A percentile compares a stretch with the other conserved stretches of the same genome.
Conservation (phyloP, 164 flowering plant species). For the Macadamia tetraphylla region DNA sequence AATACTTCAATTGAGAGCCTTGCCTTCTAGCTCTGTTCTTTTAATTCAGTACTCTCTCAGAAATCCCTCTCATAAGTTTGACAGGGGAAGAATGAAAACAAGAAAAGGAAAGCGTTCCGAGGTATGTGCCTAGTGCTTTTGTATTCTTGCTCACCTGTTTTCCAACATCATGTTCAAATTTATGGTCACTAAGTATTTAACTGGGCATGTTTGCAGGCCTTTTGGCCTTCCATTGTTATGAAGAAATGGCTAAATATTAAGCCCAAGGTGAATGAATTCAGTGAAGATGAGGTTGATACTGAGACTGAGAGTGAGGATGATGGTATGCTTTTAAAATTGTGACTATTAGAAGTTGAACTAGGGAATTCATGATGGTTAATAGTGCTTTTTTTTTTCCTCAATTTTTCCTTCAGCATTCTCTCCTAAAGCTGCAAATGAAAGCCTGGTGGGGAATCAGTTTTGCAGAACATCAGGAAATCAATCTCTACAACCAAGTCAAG, state of each 20-base stretch:
- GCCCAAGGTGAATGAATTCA: conserved; percentile 63
- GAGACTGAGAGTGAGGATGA: conserved; percentile 78
- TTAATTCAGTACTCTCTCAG: not conserved
- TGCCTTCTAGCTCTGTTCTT: not conserved
- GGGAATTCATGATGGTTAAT: conserved; percentile 3
- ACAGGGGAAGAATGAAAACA: conserved; percentile 29
- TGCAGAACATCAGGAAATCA: conserved; percentile 26
- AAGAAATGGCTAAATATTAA: conserved; percentile 76
- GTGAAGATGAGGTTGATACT: conserved; percentile 70
- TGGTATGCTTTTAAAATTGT: conserved; percentile 27
- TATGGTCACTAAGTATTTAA: not conserved
- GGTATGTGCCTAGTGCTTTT: conserved; percentile 25
- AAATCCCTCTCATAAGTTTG: not conserved
- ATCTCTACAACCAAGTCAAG: conserved; percentile 30
- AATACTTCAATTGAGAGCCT: not conserved
- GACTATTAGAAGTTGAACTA: not conserved
- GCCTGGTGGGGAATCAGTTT: conserved; percentile 27
- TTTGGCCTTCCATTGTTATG: conserved; percentile 81
- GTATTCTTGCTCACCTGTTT: not conserved
- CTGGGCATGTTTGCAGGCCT: conserved; percentile 28
- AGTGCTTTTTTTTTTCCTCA: conserved; percentile 14
- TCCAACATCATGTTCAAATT: not conserved
- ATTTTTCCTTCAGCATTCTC: conserved; percentile 34
- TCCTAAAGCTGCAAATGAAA: conserved; percentile 39
- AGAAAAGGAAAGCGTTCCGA: conserved; percentile 44